These are phyloP conservation scores for Teunomyces kruisii DNA, from an alignment of 805 yeast species.

Conservation along the genomic window DNA sequence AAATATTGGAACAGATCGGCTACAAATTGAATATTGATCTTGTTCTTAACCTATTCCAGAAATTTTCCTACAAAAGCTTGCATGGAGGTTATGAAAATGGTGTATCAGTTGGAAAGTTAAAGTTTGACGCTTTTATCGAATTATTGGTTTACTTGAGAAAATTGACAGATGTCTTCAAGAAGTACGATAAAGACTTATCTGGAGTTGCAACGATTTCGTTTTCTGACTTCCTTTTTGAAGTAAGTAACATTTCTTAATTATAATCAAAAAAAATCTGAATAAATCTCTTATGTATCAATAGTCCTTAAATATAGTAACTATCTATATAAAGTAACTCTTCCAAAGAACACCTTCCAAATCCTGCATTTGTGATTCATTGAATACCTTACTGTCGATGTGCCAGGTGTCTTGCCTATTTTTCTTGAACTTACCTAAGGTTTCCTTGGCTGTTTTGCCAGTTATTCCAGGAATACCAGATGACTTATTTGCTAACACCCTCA, in stretches of 20 bases:
- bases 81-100: slow-evolving; percentile 21
- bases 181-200: slow-evolving; percentile 69
- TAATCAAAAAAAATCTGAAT: neutral
- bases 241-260: slow-evolving; percentile 29
- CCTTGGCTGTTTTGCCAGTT: slow-evolving; percentile 82
- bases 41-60: slow-evolving; percentile 56
- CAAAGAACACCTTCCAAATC: slow-evolving; percentile 93
- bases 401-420: slow-evolving; percentile 93
- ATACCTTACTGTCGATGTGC: slow-evolving; percentile 81
- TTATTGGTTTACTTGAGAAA: slow-evolving; percentile 73
- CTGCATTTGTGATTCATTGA: slow-evolving; percentile 76
- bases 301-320: neutral
- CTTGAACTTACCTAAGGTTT: slow-evolving; percentile 77
- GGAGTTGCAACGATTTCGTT: slow-evolving; percentile 70
- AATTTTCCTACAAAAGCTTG: slow-evolving; percentile 45
- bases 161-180: slow-evolving; percentile 75
- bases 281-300: neutral
- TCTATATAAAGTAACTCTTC: slow-evolving; percentile 83
- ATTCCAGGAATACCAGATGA: slow-evolving; percentile 73
- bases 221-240: slow-evolving; percentile 63
- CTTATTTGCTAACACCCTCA: slow-evolving; percentile 67
- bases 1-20: slow-evolving; percentile 63
- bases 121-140: slow-evolving; percentile 82
- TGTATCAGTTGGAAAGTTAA: slow-evolving; percentile 44
- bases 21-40: slow-evolving; percentile 58